Percentiles rank a stretch among this genome's conserved stretches.
Conservation (phyloP, 2,329 filamentous ascomycete species). For the Ceratocystiopsis minuta region DNA sequence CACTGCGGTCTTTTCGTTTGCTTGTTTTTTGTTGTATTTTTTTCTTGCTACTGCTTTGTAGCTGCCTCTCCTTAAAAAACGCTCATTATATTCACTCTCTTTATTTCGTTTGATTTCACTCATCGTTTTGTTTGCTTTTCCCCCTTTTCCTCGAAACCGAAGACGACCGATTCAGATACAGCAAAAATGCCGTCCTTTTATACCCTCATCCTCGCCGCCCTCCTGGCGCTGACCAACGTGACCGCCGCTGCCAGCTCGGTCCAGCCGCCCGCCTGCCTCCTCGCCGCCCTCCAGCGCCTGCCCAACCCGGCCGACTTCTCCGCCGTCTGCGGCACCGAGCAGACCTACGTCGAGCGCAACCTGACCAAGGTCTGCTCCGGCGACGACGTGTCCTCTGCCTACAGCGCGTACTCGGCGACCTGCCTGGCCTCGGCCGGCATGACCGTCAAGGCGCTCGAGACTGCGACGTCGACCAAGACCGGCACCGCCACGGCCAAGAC, state of each 20-base stretch:
- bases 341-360: slow-evolving; percentile 3
- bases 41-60: too few relatives aligned
- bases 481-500: neutral
- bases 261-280: slow-evolving; percentile 4
- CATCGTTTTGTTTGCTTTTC: neutral
- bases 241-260: neutral
- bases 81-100: too few relatives aligned
- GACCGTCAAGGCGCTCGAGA: slow-evolving; percentile 3
- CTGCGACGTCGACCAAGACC: neutral
- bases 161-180: neutral
- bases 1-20: too few relatives aligned
- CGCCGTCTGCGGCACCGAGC: slow-evolving; percentile 2
- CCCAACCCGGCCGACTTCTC: slow-evolving; percentile 4
- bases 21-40: too few relatives aligned
- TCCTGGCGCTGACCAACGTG: neutral
- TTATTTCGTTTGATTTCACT: too few relatives aligned
- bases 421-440: slow-evolving; percentile 1
- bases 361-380: slow-evolving; percentile 2
- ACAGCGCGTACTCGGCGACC: slow-evolving; percentile 3
- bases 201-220: neutral
- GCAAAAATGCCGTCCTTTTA: neutral
- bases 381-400: slow-evolving; percentile 3
- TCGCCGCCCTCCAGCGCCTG: slow-evolving; percentile 5
- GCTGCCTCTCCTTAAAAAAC: too few relatives aligned
- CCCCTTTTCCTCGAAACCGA: neutral